phyloP scores from a whole-genome alignment of 257 asterid species.

The Fraxinus anomala region DNA sequence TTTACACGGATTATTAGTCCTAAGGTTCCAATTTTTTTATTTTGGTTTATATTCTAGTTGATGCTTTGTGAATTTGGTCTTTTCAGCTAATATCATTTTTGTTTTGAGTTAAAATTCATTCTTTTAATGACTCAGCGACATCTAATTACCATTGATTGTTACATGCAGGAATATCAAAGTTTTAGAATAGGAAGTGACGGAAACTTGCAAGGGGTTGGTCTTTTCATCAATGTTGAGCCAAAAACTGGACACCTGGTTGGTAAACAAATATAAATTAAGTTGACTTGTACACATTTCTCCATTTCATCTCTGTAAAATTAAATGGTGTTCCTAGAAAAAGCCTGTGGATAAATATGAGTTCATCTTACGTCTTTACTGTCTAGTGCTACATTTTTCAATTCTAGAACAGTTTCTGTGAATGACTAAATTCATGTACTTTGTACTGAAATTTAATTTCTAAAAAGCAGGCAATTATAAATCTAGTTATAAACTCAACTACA shows the following conservation, averaged over 20 bases:
- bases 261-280: conserved; percentile 11
- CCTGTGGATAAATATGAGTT: too few relatives aligned
- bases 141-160: conserved; percentile 8
- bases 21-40: conserved; percentile 49
- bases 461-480: too few relatives aligned
- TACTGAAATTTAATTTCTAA: too few relatives aligned
- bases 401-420: too few relatives aligned
- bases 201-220: conserved; percentile 93
- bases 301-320: too few relatives aligned
- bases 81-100: neutral
- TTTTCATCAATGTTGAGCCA: conserved; percentile 75
- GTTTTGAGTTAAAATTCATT: neutral
- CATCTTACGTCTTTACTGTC: too few relatives aligned
- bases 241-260: conserved; percentile 82
- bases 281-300: neutral
- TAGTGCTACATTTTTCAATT: too few relatives aligned
- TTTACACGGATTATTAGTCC: conserved; percentile 91
- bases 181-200: conserved; percentile 93
- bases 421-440: too few relatives aligned
- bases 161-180: conserved; percentile 82
- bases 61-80: neutral
- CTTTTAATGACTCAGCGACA: neutral
- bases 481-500: too few relatives aligned
- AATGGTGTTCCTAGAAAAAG: too few relatives aligned
- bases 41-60: neutral